These are phyloP conservation scores for Angophora floribunda DNA, from an alignment of 345 rosid genomes.

Conservation along the genomic window DNA sequence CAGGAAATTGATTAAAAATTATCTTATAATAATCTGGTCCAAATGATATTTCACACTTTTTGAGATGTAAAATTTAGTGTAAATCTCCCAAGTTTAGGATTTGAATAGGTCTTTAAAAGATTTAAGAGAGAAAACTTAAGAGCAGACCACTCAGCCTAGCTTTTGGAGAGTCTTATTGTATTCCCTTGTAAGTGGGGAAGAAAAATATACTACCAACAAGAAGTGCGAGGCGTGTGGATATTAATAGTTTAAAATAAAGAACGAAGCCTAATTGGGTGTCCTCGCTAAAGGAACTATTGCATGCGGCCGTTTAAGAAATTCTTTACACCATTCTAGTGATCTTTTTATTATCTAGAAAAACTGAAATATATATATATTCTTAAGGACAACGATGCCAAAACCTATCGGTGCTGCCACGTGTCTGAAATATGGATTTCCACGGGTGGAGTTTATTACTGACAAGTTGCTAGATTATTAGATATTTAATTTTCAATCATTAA, in stretches of 20 bases:
- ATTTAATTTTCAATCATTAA: neutral
- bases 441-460: neutral
- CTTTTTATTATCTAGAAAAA: neutral
- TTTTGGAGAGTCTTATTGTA: too few relatives aligned
- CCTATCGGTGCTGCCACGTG: neutral
- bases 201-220: too few relatives aligned
- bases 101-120: too few relatives aligned
- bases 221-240: too few relatives aligned
- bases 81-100: neutral
- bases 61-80: neutral
- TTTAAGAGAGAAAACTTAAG: too few relatives aligned
- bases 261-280: too few relatives aligned
- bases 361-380: neutral
- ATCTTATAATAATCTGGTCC: neutral
- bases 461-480: neutral
- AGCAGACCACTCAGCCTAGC: too few relatives aligned
- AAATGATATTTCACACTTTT: neutral
- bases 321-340: neutral
- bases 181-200: too few relatives aligned
- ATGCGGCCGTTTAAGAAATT: neutral
- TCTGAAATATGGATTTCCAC: neutral
- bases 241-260: too few relatives aligned
- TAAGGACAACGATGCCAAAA: neutral
- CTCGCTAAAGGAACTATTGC: too few relatives aligned
- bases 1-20: neutral